Conservation (phyloP, 139 green algal species). For the Tetraselmis striata region DNA sequence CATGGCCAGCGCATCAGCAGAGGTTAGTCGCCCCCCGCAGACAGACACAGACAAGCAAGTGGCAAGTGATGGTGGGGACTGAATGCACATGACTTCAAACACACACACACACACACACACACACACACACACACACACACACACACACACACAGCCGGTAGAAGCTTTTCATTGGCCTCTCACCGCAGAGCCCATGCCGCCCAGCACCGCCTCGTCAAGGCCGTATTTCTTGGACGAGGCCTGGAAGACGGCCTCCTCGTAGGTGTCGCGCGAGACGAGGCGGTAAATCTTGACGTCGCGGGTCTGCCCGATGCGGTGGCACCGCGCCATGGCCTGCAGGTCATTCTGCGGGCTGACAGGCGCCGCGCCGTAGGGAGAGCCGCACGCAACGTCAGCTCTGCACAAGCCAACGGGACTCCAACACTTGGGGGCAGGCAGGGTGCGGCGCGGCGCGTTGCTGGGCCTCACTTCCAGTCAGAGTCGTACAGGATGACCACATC, state of each 20-base stretch:
- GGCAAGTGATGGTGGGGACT: too few species aligned
- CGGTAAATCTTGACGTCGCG: conserved; percentile 87
- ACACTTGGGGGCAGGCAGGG: conserved; percentile 1
- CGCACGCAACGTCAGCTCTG: too few species aligned
- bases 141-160: too few species aligned
- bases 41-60: too few species aligned
- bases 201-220: conserved; percentile 89
- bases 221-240: conserved; percentile 62
- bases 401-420: too few species aligned
- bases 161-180: too few species aligned
- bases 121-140: too few species aligned
- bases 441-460: too few species aligned
- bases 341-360: conserved; percentile 58
- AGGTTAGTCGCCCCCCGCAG: neutral
- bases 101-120: too few species aligned
- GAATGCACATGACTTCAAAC: too few species aligned
- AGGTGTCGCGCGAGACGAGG: conserved; percentile 78
- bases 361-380: too few species aligned
- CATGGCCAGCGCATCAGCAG: neutral
- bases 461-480: conserved; percentile 79
- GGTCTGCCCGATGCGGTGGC: conserved; percentile 86
- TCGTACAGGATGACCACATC: conserved; percentile 95
- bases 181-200: conserved; percentile 29
- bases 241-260: conserved; percentile 82
- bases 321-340: conserved; percentile 91